phyloP scores from a whole-genome alignment of 2,329 filamentous ascomycete genomes.

The Dactylellina haptotyla region DNA sequence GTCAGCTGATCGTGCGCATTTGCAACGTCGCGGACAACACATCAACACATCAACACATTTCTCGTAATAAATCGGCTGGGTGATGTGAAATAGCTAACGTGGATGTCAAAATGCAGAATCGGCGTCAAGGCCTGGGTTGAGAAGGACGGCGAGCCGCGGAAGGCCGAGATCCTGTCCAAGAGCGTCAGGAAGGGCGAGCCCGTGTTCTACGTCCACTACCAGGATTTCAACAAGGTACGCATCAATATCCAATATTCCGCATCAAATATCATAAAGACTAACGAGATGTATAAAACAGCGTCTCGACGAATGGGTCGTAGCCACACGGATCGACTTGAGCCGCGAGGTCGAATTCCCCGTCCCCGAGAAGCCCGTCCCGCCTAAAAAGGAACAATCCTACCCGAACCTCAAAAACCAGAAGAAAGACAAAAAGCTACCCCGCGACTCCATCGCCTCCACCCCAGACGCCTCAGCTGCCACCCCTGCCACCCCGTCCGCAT shows the following conservation, averaged over 20 bases:
- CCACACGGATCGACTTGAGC: slow-evolving; percentile 81
- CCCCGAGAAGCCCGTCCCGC: slow-evolving; percentile 75
- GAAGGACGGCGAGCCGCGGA: slow-evolving; percentile 84
- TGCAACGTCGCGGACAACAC: slow-evolving; percentile 44
- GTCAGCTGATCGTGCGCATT: slow-evolving; percentile 15
- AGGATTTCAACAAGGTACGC: slow-evolving; percentile 93
- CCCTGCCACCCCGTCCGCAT: slow-evolving; percentile 37
- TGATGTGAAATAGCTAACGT: too few relatives aligned
- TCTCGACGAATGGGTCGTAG: slow-evolving; percentile 84
- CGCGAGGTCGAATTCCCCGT: slow-evolving; percentile 97
- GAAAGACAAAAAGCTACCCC: slow-evolving; percentile 59
- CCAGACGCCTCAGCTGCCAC: slow-evolving; percentile 44
- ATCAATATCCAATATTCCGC: slow-evolving; percentile 63
- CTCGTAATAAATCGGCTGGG: slow-evolving; percentile 18
- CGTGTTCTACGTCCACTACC: slow-evolving; percentile 95
- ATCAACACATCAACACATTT: slow-evolving; percentile 19
- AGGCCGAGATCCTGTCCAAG: slow-evolving; percentile 96
- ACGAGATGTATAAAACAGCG: slow-evolving; percentile 61
- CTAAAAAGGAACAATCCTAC: slow-evolving; percentile 58
- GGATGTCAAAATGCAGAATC: slow-evolving; percentile 64
- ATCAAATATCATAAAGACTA: background rate
- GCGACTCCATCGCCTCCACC: slow-evolving; percentile 56
- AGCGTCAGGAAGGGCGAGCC: slow-evolving; percentile 87
- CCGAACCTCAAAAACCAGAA: slow-evolving; percentile 61
- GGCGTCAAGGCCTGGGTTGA: slow-evolving; percentile 75